Conservation (phyloP, 331 rosid species). For the Malus hybrid region DNA sequence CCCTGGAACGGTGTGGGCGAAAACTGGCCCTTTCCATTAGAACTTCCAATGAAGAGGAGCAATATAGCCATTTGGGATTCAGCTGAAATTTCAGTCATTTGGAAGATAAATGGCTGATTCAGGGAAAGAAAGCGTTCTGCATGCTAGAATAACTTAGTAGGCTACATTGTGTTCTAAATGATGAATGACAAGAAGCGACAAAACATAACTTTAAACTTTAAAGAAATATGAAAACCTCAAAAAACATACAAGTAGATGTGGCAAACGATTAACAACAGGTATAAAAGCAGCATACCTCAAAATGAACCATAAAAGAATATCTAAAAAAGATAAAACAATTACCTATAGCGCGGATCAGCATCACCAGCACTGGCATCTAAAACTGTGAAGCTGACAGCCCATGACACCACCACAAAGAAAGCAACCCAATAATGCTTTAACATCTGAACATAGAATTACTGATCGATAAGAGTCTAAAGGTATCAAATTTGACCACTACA, state of each 20-base stretch:
- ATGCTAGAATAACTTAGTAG: background rate
- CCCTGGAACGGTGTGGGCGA: background rate
- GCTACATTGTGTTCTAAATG: background rate
- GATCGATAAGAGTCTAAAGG: background rate
- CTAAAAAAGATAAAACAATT: conserved; percentile 1
- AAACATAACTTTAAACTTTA: background rate
- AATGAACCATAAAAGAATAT: background rate
- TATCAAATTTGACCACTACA: background rate
- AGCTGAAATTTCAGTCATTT: background rate
- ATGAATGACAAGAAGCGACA: background rate
- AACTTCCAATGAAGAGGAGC: background rate
- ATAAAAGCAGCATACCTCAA: background rate
- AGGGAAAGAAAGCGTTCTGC: background rate
- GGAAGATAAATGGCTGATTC: background rate
- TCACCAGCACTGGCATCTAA: conserved; percentile 28
- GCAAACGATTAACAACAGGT: too few species aligned
- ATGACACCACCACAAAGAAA: conserved; percentile 40
- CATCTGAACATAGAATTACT: conserved; percentile 41
- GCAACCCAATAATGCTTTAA: conserved; percentile 26
- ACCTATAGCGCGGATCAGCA: conserved; percentile 33
- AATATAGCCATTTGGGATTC: background rate
- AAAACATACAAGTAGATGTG: background rate
- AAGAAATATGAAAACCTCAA: background rate
- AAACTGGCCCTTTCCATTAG: background rate
- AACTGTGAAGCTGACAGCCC: conserved; percentile 24